These are phyloP conservation scores for Aquilaria agallochum DNA, from an alignment of 441 rosid genomes.

Conservation along the genomic window DNA sequence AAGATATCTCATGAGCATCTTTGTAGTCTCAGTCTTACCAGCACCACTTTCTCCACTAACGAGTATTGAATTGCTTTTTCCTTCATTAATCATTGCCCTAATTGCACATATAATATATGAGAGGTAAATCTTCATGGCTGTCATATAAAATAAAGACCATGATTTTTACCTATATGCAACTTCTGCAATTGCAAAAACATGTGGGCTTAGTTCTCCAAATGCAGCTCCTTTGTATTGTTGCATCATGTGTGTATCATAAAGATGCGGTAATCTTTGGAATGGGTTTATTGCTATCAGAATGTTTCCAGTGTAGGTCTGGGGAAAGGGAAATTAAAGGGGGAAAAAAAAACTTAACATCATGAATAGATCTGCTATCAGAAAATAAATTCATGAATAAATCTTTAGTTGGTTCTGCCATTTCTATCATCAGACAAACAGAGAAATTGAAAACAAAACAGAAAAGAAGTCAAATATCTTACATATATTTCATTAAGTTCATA, in stretches of 20 bases:
- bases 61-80: conserved; percentile 96
- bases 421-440: background rate
- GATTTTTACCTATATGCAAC: conserved; percentile 74
- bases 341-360: conserved; percentile 9
- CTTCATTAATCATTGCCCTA: conserved; percentile 98
- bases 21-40: conserved; percentile 99
- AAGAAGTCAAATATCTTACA: conserved; percentile 41
- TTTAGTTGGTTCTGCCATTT: background rate
- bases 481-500: conserved; percentile 97
- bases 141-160: background rate
- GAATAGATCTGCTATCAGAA: conserved; percentile 2
- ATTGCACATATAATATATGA: conserved; percentile 11
- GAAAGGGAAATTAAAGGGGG: conserved; percentile 9
- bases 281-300: conserved; percentile 98
- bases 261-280: conserved; percentile 97
- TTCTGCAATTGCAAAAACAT: conserved; percentile 98
- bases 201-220: conserved; percentile 99
- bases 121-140: no score
- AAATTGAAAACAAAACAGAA: background rate
- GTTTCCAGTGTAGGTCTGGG: conserved; percentile 99
- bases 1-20: conserved; percentile 99
- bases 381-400: background rate
- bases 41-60: conserved; percentile 99
- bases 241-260: conserved; percentile 99
- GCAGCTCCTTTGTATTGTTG: conserved; percentile 98